These are phyloP conservation scores for Phytopythium aichiense DNA, from an alignment of 352 stramenopile genomes.

Conservation along the genomic window DNA sequence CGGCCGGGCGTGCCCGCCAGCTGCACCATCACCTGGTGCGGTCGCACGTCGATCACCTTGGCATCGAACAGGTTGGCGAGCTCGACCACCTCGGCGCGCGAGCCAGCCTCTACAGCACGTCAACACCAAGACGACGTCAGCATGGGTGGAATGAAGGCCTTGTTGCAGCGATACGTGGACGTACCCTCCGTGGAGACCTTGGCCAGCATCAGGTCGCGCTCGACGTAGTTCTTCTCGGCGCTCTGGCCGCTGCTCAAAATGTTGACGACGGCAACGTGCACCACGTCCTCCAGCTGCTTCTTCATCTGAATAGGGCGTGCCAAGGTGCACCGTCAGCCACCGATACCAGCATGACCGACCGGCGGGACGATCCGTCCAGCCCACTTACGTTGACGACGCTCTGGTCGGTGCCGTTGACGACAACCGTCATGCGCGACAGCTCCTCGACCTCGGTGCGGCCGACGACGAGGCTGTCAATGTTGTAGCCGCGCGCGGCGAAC, in stretches of 20 bases:
- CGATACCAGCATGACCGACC: no score
- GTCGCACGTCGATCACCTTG: conserved; percentile 83
- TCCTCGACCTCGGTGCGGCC: conserved; percentile 82
- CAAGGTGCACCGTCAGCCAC: conserved; percentile 4
- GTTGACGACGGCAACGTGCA: conserved; percentile 83
- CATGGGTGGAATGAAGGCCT: background rate
- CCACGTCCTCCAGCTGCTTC: conserved; percentile 86
- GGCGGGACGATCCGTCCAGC: background rate
- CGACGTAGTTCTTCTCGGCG: conserved; percentile 75
- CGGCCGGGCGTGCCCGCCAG: conserved; percentile 66
- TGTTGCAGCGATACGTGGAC: conserved; percentile 7
- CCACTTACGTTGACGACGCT: conserved; percentile 68
- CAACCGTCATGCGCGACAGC: conserved; percentile 83
- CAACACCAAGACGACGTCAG: conserved; percentile 5
- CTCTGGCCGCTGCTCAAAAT: conserved; percentile 70
- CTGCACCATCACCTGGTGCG: conserved; percentile 83
- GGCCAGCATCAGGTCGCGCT: conserved; percentile 85
- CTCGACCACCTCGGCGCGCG: conserved; percentile 74
- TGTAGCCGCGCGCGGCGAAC: conserved; percentile 80
- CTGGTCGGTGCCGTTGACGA: conserved; percentile 76
- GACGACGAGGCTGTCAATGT: conserved; percentile 87
- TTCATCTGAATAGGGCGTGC: conserved; percentile 55
- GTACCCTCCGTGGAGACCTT: conserved; percentile 78
- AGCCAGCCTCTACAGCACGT: conserved; percentile 36
- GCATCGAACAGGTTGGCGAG: conserved; percentile 82